A percentile compares a stretch with the other conserved stretches of the same genome.
Evolutionary conservation across 2,329 filamentous ascomycete genomes (phyloP).

Genomic region (Colletotrichum brevisporum): DNA sequence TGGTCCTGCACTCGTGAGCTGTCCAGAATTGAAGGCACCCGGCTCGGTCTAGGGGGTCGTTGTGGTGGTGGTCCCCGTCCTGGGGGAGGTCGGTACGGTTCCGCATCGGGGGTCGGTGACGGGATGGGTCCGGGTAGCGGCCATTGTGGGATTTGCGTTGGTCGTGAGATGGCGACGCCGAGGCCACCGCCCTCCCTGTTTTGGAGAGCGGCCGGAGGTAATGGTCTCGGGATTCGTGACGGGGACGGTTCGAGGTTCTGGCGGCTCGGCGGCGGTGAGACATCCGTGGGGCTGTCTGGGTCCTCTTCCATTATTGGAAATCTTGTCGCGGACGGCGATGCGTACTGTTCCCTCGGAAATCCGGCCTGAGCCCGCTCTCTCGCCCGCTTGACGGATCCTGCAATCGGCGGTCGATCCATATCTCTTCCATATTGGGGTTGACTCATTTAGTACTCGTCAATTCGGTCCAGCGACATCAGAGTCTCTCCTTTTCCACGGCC

Average conservation of each 20-base stretch:
- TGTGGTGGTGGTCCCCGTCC: conserved; percentile 67
- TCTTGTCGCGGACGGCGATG: conserved; percentile 47
- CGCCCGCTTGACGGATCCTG: conserved; percentile 67
- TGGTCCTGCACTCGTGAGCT: conserved; percentile 68
- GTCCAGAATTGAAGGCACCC: conserved; percentile 72
- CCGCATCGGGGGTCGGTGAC: conserved; percentile 51
- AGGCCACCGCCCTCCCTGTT: conserved; percentile 53
- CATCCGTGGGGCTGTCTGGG: conserved; percentile 38
- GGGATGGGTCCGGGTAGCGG: conserved; percentile 60
- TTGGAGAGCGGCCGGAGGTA: conserved; percentile 52
- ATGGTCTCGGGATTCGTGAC: conserved; percentile 49
- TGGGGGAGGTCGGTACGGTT: conserved; percentile 66
- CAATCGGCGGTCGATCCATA: conserved; percentile 62
- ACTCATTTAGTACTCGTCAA: conserved; percentile 64
- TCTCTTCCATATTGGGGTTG: conserved; percentile 67
- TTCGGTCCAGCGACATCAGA: conserved; percentile 45
- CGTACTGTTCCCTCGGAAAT: conserved; percentile 44
- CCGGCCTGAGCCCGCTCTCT: conserved; percentile 67
- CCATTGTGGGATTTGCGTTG: conserved; percentile 68
- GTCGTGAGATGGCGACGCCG: conserved; percentile 66
- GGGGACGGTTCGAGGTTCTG: conserved; percentile 43
- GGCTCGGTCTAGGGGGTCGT: conserved; percentile 72
- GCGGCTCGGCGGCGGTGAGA: conserved; percentile 46
- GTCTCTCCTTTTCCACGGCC: conserved; percentile 41
- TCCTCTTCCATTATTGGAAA: conserved; percentile 38